Evolutionary conservation across 2,329 filamentous ascomycete genomes (phyloP).

Genomic region (Aspergillus sp.): DNA sequence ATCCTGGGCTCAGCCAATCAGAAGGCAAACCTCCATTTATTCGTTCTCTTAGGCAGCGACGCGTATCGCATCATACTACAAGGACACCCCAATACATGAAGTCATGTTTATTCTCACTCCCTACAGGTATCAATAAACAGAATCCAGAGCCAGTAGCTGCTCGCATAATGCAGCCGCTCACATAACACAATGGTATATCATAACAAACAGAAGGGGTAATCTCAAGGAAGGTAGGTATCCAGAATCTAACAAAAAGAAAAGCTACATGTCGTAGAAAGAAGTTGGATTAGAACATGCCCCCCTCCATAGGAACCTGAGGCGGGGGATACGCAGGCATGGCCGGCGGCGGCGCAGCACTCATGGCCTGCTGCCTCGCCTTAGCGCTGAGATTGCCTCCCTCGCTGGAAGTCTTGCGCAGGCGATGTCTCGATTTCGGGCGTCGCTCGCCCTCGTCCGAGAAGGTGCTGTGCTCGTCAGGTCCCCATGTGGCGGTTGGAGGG

Average conservation of each 20-base stretch:
- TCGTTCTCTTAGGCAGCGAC: not conserved
- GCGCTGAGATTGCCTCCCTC: constrained; percentile 49
- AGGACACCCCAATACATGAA: not conserved
- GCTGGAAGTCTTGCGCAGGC: constrained; percentile 49
- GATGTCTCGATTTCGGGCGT: constrained; percentile 35
- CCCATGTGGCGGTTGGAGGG: constrained; percentile 20
- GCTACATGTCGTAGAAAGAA: constrained; percentile 1
- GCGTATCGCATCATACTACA: too few relatives aligned
- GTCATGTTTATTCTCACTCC: too few relatives aligned
- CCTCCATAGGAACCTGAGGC: constrained; percentile 29
- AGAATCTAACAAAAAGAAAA: constrained; percentile 7
- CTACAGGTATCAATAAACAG: not conserved
- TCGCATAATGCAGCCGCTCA: constrained; percentile 3
- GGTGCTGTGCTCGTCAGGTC: constrained; percentile 37
- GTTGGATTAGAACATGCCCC: constrained; percentile 38
- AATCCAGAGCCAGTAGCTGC: constrained; percentile 7
- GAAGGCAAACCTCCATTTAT: not conserved
- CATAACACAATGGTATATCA: constrained; percentile 21
- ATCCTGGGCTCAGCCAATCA: not conserved
- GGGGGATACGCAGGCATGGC: constrained; percentile 33
- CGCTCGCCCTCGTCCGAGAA: constrained; percentile 44
- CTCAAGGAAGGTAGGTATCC: constrained; percentile 8
- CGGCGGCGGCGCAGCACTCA: constrained; percentile 25
- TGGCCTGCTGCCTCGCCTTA: constrained; percentile 41
- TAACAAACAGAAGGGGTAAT: constrained; percentile 11